phyloP scores from a whole-genome alignment of 2,329 filamentous ascomycete species.

The Xylaria sp. region DNA sequence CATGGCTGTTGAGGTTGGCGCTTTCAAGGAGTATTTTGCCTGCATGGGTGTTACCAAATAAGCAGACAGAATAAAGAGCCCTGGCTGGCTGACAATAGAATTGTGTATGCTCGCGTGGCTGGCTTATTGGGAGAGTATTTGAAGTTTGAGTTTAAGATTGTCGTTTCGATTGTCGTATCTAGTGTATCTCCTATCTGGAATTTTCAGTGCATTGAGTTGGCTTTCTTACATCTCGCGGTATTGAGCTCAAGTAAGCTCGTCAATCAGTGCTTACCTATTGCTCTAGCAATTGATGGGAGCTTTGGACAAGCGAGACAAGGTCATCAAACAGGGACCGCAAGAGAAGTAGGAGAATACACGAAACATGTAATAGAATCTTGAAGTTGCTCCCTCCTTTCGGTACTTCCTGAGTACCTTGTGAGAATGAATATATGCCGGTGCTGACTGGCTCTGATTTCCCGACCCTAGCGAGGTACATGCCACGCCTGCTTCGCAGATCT shows the following conservation, averaged over 20 bases:
- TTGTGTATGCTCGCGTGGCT: not conserved
- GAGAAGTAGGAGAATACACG: slow-evolving; percentile 2
- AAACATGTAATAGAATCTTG: not conserved
- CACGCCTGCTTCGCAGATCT: too few species aligned
- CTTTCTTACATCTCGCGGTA: not conserved
- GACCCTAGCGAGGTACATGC: too few species aligned
- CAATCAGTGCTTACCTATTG: not conserved
- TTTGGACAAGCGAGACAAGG: too few species aligned
- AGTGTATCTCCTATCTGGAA: not conserved
- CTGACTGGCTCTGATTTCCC: too few species aligned
- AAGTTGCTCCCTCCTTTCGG: too few species aligned
- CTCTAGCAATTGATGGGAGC: not conserved
- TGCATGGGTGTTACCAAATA: slow-evolving; percentile 49
- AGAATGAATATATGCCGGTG: too few species aligned
- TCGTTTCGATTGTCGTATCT: not conserved
- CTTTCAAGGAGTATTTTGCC: slow-evolving; percentile 54
- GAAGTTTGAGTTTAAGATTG: not conserved
- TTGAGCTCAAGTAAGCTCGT: not conserved
- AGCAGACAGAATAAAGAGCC: not conserved
- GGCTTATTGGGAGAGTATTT: not conserved
- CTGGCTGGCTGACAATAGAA: not conserved
- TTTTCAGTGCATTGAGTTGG: not conserved
- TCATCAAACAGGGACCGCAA: not conserved
- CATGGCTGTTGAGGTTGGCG: slow-evolving; percentile 51
- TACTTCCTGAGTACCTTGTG: too few species aligned